Evolutionary conservation across 768 basidiomycete species (phyloP), one percentile per base, ranked within the genome.

Genomic region (Hygrophoropsis aurantiaca): DNA sequence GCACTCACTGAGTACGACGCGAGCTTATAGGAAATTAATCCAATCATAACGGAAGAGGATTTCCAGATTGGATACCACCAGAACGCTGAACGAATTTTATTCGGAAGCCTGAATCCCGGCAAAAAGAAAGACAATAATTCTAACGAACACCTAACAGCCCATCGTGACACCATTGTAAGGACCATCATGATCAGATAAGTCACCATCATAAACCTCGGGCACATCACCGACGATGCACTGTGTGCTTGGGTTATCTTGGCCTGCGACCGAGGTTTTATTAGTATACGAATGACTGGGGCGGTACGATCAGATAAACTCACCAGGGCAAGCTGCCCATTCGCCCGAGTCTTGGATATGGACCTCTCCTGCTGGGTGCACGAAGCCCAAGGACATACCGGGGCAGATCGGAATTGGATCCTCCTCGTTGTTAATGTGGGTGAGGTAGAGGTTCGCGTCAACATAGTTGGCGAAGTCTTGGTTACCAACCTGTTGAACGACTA

Each of bases 181-280:
- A 3, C 58, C 80, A 42, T 66, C 55, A 52, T 83, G 82, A 46
- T 82, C 71, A 10, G 51, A 37, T 26, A 55, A 40, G 38, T 67
- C 50, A 3, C 77, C 68, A 8, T 58, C 61, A 5, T 80, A 69
- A 37, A 84, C 65, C 40, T 69, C 75, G 0, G 67, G 54, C 4
- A 83, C 81, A 43, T 77, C 77, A 2, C 81, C 83, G 16, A 72
- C 71, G 7, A 59, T 71, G 61, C 84, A 86, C 42, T 69, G 55
- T 11, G 30, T 47, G 43, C 68, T 74, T 10, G 70, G 50, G 57
- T 83, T 83, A 51, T 85, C 82, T 45, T 80, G 72, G 5, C 81
- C 77, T 77, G 45, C 26, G 47, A 18, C 19, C 9, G 13, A 42
- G 25, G 24, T 18, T 6, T 23, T n/a, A 42, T 40, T 32, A 21